Evolutionary conservation across 2,329 filamentous ascomycete genomes (phyloP).

Genomic region (Alternaria sp.): DNA sequence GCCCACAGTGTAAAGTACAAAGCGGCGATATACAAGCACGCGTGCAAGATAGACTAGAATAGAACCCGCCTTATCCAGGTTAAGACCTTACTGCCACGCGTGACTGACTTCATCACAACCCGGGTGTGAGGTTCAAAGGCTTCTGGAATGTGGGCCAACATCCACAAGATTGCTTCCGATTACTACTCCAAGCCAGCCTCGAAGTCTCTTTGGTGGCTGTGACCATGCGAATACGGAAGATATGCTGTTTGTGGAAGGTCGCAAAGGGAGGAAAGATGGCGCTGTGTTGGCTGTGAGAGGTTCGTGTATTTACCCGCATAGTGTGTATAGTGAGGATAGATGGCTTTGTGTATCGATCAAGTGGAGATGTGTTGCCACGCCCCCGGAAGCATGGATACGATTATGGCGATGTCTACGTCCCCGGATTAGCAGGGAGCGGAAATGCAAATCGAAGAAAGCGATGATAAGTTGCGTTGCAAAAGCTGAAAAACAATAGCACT

Average conservation of each 20-base stretch:
- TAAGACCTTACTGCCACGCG: conserved; percentile 23
- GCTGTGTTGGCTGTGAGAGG: conserved; percentile 27
- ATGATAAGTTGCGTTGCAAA: background rate
- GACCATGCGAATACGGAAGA: conserved; percentile 19
- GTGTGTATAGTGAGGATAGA: conserved; percentile 32
- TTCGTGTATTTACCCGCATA: conserved; percentile 39
- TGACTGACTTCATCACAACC: conserved; percentile 34
- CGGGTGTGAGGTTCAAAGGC: conserved; percentile 20
- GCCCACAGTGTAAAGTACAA: conserved; percentile 23
- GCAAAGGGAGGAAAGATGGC: conserved; percentile 11
- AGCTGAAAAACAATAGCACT: background rate
- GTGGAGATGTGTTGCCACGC: conserved; percentile 9
- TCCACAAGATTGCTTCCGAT: conserved; percentile 24
- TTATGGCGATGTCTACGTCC: background rate
- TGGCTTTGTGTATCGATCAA: conserved; percentile 23
- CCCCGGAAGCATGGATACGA: background rate
- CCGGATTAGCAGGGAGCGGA: background rate
- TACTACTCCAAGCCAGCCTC: conserved; percentile 21
- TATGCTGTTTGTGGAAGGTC: conserved; percentile 29
- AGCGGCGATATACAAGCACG: conserved; percentile 31
- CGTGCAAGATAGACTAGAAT: conserved; percentile 35
- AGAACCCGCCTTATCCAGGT: conserved; percentile 20
- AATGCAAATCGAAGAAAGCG: background rate
- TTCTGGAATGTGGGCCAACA: conserved; percentile 7
- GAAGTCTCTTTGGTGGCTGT: conserved; percentile 8